Percentiles rank a stretch among this genome's conserved stretches.
Conservation (phyloP, 495 filamentous ascomycete species). For the Aspergillus conjunctus region DNA sequence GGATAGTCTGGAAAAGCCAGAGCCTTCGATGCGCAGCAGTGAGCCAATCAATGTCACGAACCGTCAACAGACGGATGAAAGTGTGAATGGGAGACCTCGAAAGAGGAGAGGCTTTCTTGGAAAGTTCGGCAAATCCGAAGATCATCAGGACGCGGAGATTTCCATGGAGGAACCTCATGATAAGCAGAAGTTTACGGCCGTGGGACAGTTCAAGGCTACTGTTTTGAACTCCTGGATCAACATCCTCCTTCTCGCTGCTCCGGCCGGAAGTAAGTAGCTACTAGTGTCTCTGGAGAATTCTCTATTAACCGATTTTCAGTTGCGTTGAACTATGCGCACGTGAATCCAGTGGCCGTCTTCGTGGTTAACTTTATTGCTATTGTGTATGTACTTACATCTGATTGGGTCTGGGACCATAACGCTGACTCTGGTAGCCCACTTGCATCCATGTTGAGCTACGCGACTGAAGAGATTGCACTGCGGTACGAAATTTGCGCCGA, state of each 20-base stretch:
- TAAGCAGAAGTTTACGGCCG: slow-evolving; percentile 62
- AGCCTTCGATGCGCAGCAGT: slow-evolving; percentile 37
- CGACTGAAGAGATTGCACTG: slow-evolving; percentile 57
- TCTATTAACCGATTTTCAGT: slow-evolving; percentile 44
- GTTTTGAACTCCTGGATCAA: slow-evolving; percentile 85
- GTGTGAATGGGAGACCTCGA: slow-evolving; percentile 25
- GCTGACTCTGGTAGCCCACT: slow-evolving; percentile 40
- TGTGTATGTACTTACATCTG: slow-evolving; percentile 41
- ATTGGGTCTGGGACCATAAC: not conserved
- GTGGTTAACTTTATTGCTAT: slow-evolving; percentile 89
- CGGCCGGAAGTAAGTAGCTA: slow-evolving; percentile 58
- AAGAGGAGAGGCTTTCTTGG: slow-evolving; percentile 32
- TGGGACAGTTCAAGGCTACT: slow-evolving; percentile 68
- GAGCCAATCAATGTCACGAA: slow-evolving; percentile 42
- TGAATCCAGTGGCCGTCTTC: slow-evolving; percentile 66
- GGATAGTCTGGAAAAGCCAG: slow-evolving; percentile 23
- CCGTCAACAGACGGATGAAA: slow-evolving; percentile 11
- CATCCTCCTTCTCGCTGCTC: slow-evolving; percentile 74
- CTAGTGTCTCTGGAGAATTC: not conserved
- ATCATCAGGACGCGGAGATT: slow-evolving; percentile 9
- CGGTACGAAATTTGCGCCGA: slow-evolving; percentile 31
- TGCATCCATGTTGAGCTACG: slow-evolving; percentile 58
- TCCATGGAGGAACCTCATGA: slow-evolving; percentile 23
- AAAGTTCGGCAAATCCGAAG: slow-evolving; percentile 21
- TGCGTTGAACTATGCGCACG: slow-evolving; percentile 62